phyloP scores from a whole-genome alignment of 2,329 filamentous ascomycete species.

The Fulvia fulva region DNA sequence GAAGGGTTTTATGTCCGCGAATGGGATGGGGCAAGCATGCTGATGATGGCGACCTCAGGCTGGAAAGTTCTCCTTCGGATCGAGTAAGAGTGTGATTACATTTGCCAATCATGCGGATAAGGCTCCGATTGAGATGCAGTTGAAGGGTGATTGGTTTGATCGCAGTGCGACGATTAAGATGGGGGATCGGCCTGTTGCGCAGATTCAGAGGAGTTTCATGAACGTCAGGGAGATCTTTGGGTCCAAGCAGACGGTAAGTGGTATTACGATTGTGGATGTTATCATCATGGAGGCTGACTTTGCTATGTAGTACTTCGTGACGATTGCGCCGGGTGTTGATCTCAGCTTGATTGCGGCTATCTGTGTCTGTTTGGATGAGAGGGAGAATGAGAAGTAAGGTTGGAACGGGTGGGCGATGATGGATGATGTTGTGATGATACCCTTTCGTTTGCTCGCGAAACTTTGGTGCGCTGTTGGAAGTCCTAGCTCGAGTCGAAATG shows the following conservation, averaged over 20 bases:
- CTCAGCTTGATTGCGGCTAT: conserved; percentile 62
- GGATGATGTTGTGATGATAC: neutral
- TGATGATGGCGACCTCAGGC: no score
- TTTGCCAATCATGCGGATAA: conserved; percentile 52
- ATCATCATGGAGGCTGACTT: neutral
- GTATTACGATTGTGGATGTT: neutral
- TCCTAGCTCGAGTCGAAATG: neutral
- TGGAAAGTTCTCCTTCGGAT: conserved; percentile 49
- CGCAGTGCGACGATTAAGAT: conserved; percentile 54
- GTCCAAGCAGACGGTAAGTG: conserved; percentile 54
- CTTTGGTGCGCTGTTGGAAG: no score
- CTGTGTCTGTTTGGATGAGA: conserved; percentile 66
- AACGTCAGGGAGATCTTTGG: conserved; percentile 56
- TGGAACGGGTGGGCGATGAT: no score
- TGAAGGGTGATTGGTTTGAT: conserved; percentile 62
- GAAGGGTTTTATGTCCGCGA: neutral
- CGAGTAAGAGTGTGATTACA: conserved; percentile 52
- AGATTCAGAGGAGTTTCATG: conserved; percentile 57
- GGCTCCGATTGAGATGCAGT: conserved; percentile 45
- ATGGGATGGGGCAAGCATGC: conserved; percentile 34
- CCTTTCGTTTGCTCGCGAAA: neutral
- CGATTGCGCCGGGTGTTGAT: conserved; percentile 62
- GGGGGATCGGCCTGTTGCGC: conserved; percentile 51
- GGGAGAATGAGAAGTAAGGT: conserved; percentile 47
- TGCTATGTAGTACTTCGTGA: conserved; percentile 52